These are phyloP conservation scores for Pezicula rhizophila DNA, from an alignment of 2,329 filamentous ascomycete genomes.

Conservation along the genomic window DNA sequence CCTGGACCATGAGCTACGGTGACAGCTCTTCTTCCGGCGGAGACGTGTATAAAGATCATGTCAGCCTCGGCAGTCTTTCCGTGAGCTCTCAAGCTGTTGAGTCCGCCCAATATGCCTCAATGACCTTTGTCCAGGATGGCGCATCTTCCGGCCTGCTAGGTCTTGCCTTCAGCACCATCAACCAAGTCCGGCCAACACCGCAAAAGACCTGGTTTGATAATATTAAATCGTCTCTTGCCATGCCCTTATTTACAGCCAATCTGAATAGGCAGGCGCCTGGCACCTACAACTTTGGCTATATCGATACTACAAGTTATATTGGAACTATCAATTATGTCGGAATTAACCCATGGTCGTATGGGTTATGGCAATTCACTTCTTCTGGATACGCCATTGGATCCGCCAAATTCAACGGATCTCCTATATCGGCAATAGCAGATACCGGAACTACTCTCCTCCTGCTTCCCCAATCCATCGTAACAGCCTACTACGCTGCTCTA, in stretches of 20 bases:
- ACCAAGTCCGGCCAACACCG: slow-evolving; percentile 6
- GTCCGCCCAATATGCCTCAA: slow-evolving; percentile 13
- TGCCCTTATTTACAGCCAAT: slow-evolving; percentile 46
- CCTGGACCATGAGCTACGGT: slow-evolving; percentile 20
- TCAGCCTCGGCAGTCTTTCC: slow-evolving; percentile 14
- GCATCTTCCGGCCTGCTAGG: slow-evolving; percentile 52
- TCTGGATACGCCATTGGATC: slow-evolving; percentile 37
- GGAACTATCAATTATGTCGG: slow-evolving; percentile 42
- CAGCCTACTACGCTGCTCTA: slow-evolving; percentile 27
- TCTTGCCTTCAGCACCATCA: slow-evolving; percentile 35
- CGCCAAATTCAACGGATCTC: slow-evolving; percentile 37
- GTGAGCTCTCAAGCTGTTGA: slow-evolving; percentile 15
- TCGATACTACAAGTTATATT: slow-evolving; percentile 43
- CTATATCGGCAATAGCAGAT: slow-evolving; percentile 24
- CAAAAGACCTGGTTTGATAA: slow-evolving; percentile 16
- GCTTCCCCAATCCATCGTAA: slow-evolving; percentile 23
- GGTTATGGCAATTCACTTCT: slow-evolving; percentile 47
- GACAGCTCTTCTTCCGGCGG: slow-evolving; percentile 27
- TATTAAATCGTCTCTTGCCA: slow-evolving; percentile 3
- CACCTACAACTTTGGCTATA: slow-evolving; percentile 47
- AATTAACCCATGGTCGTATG: slow-evolving; percentile 31
- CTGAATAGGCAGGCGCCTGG: slow-evolving; percentile 39
- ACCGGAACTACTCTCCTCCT: slow-evolving; percentile 32
- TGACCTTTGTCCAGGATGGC: slow-evolving; percentile 19
- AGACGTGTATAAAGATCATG: slow-evolving; percentile 13